A percentile compares a stretch with the other conserved stretches of the same genome.
These are phyloP conservation scores for Volvox africanus DNA, from an alignment of 139 green algal species.

Conservation along the genomic window DNA sequence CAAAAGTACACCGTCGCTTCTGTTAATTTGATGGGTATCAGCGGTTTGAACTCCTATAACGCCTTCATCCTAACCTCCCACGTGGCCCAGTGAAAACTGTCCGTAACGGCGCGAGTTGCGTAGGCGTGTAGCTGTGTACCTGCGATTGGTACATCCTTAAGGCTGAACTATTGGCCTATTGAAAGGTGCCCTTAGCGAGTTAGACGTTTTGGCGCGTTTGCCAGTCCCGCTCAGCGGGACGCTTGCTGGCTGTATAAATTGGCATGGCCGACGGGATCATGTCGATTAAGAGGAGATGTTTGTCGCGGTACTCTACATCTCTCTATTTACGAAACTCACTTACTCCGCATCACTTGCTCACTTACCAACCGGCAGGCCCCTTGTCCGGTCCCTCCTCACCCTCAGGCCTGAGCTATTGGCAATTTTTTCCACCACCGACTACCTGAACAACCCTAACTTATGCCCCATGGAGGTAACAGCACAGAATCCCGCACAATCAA, in stretches of 20 bases:
- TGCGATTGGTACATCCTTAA: no score
- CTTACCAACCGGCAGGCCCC: background rate
- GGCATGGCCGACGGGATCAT: background rate
- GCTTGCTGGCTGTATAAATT: background rate
- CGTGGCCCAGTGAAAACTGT: background rate
- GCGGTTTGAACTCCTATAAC: no score
- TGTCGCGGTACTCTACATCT: no score
- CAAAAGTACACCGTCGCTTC: no score
- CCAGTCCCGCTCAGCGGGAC: background rate
- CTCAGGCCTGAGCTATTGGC: conserved; percentile 8
- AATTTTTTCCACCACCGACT: background rate
- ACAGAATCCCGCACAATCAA: background rate
- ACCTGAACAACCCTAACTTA: conserved; percentile 18
- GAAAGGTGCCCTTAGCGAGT: background rate
- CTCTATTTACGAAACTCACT: no score
- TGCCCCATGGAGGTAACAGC: background rate
- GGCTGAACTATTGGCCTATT: no score
- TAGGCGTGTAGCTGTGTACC: no score
- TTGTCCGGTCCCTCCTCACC: background rate
- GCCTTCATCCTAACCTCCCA: background rate
- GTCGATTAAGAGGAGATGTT: no score
- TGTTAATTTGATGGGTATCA: no score
- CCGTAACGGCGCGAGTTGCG: no score
- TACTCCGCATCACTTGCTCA: background rate
- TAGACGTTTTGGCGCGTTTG: background rate